Evolutionary conservation across 1,284 basidiomycete genomes (phyloP), one percentile per base, ranked within the genome.

Genomic region (Naganishia albida): DNA sequence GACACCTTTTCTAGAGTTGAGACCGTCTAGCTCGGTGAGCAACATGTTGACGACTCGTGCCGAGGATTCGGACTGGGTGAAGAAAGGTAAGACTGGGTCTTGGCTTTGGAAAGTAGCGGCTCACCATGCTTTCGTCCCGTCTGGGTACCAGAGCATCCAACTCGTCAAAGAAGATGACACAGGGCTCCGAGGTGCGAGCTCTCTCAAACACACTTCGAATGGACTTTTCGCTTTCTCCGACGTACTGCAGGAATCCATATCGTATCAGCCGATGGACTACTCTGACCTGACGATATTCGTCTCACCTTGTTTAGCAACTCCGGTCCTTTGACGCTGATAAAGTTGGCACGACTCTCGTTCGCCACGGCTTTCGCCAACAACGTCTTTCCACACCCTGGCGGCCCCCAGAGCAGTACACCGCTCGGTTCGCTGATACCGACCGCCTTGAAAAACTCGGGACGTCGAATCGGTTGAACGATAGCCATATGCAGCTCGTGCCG

Each of bases 81-180:
- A 34, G 38, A 63, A 34, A 40, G 26, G 15, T 26, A 8, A 60
- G 28, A 38, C 23, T 30, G 54, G 38, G 42, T 42, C 38, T 18
- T 25, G 26, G 15, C 26, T 23, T 23, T 3, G 26, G 23, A 42
- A 7, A 52, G 56, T 40, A 64, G 20, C 50, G 20, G 78, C 86
- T 63, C 73, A 91, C 91, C 77, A 96, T 82, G 68, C 84, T 88
- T 70, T 98, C 95, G 73, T 98, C 96, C 54, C 95, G 85, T 6
- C 93, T 82, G 0, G 95, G 95, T 0, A 98, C 96, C 16, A 99
- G 84, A 0, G 96, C 96, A 71, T 99, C 96, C 6, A 98, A 83
- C 78, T 99, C 95, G 75, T 99, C 96, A 80, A 99, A 99, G 87
- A 99, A 99, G 91, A 99, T 98, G 68, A 99, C 95, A 78, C 95